These are phyloP conservation scores for Fusarium caatingaense DNA, from an alignment of 2,329 filamentous ascomycete genomes.

Conservation along the genomic window DNA sequence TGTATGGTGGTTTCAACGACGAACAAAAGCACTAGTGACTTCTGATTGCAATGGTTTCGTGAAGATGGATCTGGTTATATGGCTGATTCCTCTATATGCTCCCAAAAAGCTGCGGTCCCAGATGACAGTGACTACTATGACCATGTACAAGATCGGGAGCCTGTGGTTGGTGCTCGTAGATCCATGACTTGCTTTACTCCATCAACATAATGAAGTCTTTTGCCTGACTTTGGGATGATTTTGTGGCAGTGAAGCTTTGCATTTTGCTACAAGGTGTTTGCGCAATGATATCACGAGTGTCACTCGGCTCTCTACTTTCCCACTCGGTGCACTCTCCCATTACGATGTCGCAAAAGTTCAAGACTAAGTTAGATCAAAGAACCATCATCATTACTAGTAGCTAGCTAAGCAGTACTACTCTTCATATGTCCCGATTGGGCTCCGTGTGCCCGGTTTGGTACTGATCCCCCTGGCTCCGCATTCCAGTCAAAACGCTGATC, in stretches of 20 bases:
- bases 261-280: not conserved
- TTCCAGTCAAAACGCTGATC: slow-evolving; percentile 14
- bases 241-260: not conserved
- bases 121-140: not conserved
- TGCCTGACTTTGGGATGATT: not conserved
- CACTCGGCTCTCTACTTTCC: not conserved
- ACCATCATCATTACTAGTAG: not conserved
- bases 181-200: not conserved
- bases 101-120: not conserved
- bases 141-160: not conserved
- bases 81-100: not conserved
- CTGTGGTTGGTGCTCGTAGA: slow-evolving; percentile 3
- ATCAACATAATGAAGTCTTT: not conserved
- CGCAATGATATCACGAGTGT: slow-evolving; percentile 15
- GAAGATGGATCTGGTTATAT: slow-evolving; percentile 22
- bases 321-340: not conserved
- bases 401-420: not conserved
- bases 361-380: not conserved
- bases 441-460: not conserved
- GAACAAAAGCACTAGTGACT: not conserved
- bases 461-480: slow-evolving; percentile 15
- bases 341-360: not conserved
- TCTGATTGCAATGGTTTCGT: not conserved
- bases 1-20: too few species aligned
- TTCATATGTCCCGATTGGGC: not conserved